phyloP scores from a whole-genome alignment of 345 rosid genomes.

The Raphanus sativus region DNA sequence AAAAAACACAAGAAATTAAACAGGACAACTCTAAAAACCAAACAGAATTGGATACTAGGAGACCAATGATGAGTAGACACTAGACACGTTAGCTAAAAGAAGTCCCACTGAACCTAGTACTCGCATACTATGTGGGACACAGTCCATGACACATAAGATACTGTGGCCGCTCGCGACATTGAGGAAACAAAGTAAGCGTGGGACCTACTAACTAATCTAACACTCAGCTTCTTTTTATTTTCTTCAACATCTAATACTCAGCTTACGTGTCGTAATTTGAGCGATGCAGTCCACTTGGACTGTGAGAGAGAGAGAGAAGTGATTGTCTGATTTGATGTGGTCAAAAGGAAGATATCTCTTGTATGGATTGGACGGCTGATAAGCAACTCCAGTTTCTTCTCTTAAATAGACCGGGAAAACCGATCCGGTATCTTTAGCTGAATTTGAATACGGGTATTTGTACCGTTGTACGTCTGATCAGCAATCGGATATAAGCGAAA shows the following conservation, averaged over 20 bases:
- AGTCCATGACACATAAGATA: not conserved
- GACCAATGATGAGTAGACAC: not conserved
- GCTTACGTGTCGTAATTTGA: not conserved
- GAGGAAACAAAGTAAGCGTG: no score
- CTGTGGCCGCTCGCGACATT: no score
- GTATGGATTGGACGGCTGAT: conserved; percentile 42
- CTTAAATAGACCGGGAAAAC: not conserved
- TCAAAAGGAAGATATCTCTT: conserved; percentile 44
- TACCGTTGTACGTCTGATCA: no score
- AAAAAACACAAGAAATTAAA: no score
- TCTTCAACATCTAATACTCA: not conserved
- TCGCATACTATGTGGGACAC: not conserved
- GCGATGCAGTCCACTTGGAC: not conserved
- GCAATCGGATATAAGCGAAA: no score
- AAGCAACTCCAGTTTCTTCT: conserved; percentile 26
- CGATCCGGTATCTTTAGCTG: not conserved
- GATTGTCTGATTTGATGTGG: not conserved
- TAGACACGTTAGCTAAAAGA: not conserved
- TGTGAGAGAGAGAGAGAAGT: not conserved
- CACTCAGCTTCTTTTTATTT: not conserved
- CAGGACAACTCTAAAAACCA: not conserved
- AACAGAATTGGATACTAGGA: not conserved
- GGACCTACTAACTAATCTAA: not conserved
- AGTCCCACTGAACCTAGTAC: not conserved
- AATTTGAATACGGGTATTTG: no score